A percentile compares a stretch with the other conserved stretches of the same genome.
Evolutionary conservation across 2,329 filamentous ascomycete species (phyloP).

Genomic region (Calonectria hawksworthii): DNA sequence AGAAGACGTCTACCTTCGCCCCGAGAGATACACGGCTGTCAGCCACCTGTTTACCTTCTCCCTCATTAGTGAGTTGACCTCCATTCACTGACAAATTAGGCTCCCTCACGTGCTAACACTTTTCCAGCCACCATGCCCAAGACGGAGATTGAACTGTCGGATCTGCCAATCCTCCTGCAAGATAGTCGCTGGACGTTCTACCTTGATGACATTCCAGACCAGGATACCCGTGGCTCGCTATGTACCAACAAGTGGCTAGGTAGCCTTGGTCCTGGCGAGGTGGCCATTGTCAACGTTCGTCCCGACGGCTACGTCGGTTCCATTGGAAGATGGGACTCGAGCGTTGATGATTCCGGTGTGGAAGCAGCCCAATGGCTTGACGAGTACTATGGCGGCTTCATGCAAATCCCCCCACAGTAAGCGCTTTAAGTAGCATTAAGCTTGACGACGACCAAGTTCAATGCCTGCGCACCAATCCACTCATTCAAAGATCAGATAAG

Average conservation of each 20-base stretch:
- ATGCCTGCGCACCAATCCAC: conserved; percentile 28
- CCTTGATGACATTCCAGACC: conserved; percentile 73
- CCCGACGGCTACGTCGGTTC: conserved; percentile 82
- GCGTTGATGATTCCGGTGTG: conserved; percentile 63
- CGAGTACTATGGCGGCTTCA: conserved; percentile 67
- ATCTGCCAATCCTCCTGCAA: conserved; percentile 73
- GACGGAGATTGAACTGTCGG: conserved; percentile 73
- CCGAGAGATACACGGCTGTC: conserved; percentile 77
- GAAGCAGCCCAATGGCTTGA: conserved; percentile 69
- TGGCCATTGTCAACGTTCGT: conserved; percentile 76
- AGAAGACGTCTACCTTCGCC: conserved; percentile 76
- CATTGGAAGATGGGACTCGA: conserved; percentile 68
- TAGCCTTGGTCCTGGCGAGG: conserved; percentile 66
- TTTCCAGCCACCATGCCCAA: conserved; percentile 70
- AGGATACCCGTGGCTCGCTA: conserved; percentile 63
- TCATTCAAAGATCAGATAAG: conserved; percentile 29
- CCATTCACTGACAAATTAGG: no score
- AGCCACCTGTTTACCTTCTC: conserved; percentile 79
- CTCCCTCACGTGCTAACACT: conserved; percentile 29
- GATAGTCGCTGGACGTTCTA: conserved; percentile 81
- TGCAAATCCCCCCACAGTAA: conserved; percentile 60
- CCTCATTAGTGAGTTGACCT: conserved; percentile 70
- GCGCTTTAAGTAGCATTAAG: conserved; percentile 24
- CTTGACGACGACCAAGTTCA: conserved; percentile 36
- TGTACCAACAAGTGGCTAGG: conserved; percentile 81